Conservation (phyloP, 2,329 filamentous ascomycete species). For the Triangularia verruculosa region DNA sequence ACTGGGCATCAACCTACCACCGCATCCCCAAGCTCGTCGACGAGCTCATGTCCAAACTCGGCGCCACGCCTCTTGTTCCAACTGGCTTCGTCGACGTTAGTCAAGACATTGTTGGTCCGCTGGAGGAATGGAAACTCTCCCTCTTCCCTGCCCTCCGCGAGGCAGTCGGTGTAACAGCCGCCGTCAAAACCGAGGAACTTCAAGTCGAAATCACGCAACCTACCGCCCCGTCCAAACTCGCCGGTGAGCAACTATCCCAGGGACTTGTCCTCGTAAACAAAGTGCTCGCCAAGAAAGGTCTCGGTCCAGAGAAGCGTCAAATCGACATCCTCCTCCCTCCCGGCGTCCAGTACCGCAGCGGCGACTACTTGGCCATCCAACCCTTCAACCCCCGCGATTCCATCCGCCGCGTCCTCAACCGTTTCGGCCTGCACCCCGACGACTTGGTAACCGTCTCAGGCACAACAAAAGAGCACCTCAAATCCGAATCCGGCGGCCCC, state of each 20-base stretch:
- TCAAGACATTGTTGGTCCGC: conserved; percentile 49
- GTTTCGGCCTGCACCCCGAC: conserved; percentile 58
- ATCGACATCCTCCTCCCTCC: conserved; percentile 27
- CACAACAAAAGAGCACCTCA: conserved; percentile 33
- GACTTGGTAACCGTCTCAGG: conserved; percentile 49
- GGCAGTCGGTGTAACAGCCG: conserved; percentile 16
- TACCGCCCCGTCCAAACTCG: conserved; percentile 19
- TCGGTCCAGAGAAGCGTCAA: conserved; percentile 24
- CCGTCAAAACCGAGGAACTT: conserved; percentile 18
- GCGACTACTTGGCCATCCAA: conserved; percentile 59
- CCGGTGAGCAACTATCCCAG: conserved; percentile 15
- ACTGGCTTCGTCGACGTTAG: conserved; percentile 47
- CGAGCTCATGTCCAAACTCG: conserved; percentile 40
- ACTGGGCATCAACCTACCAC: conserved; percentile 47
- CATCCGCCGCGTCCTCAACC: conserved; percentile 52
- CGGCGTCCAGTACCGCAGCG: conserved; percentile 40
- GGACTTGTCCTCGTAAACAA: conserved; percentile 17
- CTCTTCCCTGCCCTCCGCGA: conserved; percentile 31
- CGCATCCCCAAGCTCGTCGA: conserved; percentile 49
- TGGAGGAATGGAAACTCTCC: conserved; percentile 48
- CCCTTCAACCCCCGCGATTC: conserved; percentile 55
- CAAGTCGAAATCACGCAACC: conserved; percentile 20
- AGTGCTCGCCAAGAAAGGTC: conserved; percentile 19
- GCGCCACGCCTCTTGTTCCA: conserved; percentile 42
- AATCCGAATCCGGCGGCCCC: conserved; percentile 11